Base-by-base conservation (phyloP, 2,329 filamentous ascomycete genomes). In the Lachnellula hyalina region DNA sequence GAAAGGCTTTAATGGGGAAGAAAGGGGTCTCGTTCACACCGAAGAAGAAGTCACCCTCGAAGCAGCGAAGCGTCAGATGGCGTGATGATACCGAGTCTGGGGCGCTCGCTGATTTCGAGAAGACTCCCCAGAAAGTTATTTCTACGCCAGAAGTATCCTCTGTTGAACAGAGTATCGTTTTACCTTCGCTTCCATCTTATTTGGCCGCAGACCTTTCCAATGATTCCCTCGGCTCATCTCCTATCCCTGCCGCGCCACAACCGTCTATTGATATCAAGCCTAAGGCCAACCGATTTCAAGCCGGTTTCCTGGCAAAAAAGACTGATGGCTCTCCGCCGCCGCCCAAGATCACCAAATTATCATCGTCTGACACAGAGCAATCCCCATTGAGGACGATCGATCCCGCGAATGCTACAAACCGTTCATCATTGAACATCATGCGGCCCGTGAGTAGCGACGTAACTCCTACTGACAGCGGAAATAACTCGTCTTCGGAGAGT, bases 71-170 rank as follows among this genome's bases (percentile, higher is more conserved):
- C 46, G 93, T 99, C 5, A 83, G 93, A 61, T 99, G 94, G 94
- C 85, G 90, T 55, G 91, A 96, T 65, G 94, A 97, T 65, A 90
- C 86, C 2, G 87, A 95, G 67, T 84, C 93, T 50, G 92, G 91
- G 23, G 85, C 86, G 0, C 75, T 97, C 53, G 91, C 89, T 11
- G 94, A 97, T 68, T 96, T 93, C 68, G 89, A 93, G 67, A 90
- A 90, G 73, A 96, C 93, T 2, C 93, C 94, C 1, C 82, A 91
- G 70, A 88, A 86, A 67, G 71, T 80, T 8, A 76, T 81, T 15
- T 76, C 77, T 2, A 81, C 82, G 0, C 81, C 84, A 6, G 80
- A 84, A 47, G 58, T 59, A 23, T 82, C 80, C 15, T 78, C 80
- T 28, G 70, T 77, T 41, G 79, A 83, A 46, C 67, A 71, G 19